phyloP scores from a whole-genome alignment of 108 stramenopile genomes.

The Discostella stelligeroides region DNA sequence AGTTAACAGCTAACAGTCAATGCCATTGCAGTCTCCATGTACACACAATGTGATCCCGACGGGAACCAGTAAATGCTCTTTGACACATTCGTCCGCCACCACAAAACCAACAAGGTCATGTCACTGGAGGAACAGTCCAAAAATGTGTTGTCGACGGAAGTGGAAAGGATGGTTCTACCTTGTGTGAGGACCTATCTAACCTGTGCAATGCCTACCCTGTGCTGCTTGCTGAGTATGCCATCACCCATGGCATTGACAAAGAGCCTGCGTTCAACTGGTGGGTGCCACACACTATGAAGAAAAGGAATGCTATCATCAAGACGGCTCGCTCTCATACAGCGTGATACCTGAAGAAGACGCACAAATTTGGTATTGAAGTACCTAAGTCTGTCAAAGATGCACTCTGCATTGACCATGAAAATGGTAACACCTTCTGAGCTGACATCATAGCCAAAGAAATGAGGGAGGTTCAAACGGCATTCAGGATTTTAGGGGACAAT shows the following conservation, averaged over 20 bases:
- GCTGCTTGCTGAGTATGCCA: slow-evolving; percentile 25
- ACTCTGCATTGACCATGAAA: slow-evolving; percentile 35
- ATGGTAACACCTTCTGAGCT: no score
- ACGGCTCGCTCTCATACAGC: slow-evolving; percentile 30
- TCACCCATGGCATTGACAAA: slow-evolving; percentile 1
- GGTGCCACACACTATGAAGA: slow-evolving; percentile 9
- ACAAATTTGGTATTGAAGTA: no score
- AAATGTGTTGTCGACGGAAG: slow-evolving; percentile 46
- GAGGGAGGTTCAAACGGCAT: slow-evolving; percentile 44
- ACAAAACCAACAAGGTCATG: background rate
- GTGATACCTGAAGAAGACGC: no score
- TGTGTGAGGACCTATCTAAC: slow-evolving; percentile 28
- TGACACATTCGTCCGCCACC: background rate
- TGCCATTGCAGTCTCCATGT: slow-evolving; percentile 5
- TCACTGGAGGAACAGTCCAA: background rate
- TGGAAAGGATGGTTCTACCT: slow-evolving; percentile 33
- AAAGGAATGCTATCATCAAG: slow-evolving; percentile 9
- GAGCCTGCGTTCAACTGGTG: no score
- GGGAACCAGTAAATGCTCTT: no score
- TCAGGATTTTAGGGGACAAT: slow-evolving; percentile 18
- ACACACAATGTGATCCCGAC: no score
- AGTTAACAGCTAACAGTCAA: slow-evolving; percentile 23
- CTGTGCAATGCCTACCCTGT: slow-evolving; percentile 22
- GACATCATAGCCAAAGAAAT: slow-evolving; percentile 55
- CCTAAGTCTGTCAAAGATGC: slow-evolving; percentile 52